Evolutionary conservation across 2,329 filamentous ascomycete genomes (phyloP), one percentile per base, ranked within the genome.

Genomic region (Clonostachys chloroleuca): DNA sequence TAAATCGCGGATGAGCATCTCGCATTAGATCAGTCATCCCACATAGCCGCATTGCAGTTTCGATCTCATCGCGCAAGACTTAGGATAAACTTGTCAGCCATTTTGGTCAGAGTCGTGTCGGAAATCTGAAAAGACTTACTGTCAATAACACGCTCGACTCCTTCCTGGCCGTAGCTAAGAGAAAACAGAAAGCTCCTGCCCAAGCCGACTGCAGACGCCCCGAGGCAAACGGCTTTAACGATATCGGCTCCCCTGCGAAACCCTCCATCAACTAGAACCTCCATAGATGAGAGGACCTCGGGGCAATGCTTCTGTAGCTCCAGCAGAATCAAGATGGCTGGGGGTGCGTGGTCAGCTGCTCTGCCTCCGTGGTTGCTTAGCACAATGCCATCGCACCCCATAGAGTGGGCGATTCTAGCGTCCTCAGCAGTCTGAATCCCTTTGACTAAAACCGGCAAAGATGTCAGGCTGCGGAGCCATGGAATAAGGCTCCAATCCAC

Each of bases 341-440:
- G 71, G 24, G 59, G 60, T 58, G 75, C 49, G 58, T 73, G 76
- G 45, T 82, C 78, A 2, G 80, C 63, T 2, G 77, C 75, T 30
- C 80, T 65, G 4, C 80, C 80, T 16, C 80, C 79, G 48, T 83
- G 80, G 51, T 83, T 83, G 50, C 73, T 78, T 34, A 83, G 53
- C 49, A 80, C 59, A 42, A 83, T 76, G 1, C 78, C 78, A 49
- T 79, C 70, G 42, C 75, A 65, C 0, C 76, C 77, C 46, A 67
- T 60, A 40, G 73, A 60, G 46, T 74, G 67, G 0, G 79, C 78
- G 36, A 68, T 54, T 13, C 67, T 67, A 1, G 78, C 78, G 54
- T 83, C 78, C 34, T 75, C 75, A 0, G 76, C 76, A 16, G 67
- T 73, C 65, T 80, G 78, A 3, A 82, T 69, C 0, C 78, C 78